phyloP scores from a whole-genome alignment of 257 asterid species.

The Nicotiana paniculata region DNA sequence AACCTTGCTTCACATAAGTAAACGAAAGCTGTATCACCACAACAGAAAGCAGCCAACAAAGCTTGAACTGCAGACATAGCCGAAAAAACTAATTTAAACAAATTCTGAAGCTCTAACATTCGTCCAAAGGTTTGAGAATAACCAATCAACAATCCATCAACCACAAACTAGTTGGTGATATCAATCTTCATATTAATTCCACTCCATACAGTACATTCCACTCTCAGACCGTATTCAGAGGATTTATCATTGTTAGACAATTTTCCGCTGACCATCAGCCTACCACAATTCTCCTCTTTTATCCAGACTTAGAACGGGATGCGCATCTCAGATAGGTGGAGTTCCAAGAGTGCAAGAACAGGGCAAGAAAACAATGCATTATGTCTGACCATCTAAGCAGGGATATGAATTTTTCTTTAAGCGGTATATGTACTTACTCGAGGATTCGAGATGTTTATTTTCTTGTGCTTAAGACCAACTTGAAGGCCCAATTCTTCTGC shows the following conservation, averaged over 20 bases:
- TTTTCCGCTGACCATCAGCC: background rate
- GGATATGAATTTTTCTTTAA: background rate
- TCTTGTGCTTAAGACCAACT: conserved; percentile 90
- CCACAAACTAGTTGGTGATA: background rate
- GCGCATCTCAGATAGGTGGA: background rate
- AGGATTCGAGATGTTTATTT: conserved; percentile 88
- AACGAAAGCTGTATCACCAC: background rate
- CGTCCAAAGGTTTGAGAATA: background rate
- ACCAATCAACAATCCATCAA: background rate
- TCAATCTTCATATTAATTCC: background rate
- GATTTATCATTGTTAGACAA: background rate
- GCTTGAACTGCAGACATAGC: background rate
- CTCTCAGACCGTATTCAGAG: background rate
- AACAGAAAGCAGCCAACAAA: background rate
- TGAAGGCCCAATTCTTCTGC: conserved; percentile 72
- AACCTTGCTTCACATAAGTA: background rate
- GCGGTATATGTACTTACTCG: conserved; percentile 53
- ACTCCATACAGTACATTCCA: background rate
- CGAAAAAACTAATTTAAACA: background rate
- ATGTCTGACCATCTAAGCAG: background rate
- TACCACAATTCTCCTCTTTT: background rate
- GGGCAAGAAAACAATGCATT: background rate
- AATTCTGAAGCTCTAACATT: background rate
- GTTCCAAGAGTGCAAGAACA: background rate
- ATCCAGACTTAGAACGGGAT: background rate